Base-by-base conservation (phyloP, 108 stramenopile genomes). In the Skeletonema potamos region DNA sequence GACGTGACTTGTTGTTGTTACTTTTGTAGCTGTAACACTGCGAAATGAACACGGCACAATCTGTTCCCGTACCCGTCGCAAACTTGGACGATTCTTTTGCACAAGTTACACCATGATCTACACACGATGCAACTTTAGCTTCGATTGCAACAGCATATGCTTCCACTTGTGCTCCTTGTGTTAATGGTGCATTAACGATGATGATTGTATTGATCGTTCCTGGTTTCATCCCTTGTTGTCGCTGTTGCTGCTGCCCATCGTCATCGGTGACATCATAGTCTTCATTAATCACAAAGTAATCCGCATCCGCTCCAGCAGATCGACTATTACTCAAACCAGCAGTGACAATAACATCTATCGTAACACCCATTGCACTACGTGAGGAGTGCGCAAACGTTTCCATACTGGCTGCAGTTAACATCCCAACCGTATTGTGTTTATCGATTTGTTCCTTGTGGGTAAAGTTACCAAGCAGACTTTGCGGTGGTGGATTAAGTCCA, bases 161-260 rank as follows among this genome's bases (percentile, higher is more conserved):
- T 60, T 85, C 84, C 8, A 85, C 44, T 65, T 65, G 33, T 0
- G 84, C 84, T 3, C 58, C 30, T 37, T 58, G 44, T 17, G 70
- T 46, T 9, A 77, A 27, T 15, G 68, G 67, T 15, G 77, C 66
- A 22, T 79, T 71, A 27, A 76, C 51, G 6, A 85, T 32, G 1
- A 85, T 57, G 36, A 85, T 65, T 28, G 84, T 82, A 32, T 85
- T 85, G 65, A 85, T 85, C 8, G 84, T 85, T 11, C 84, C 81
- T 44, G 39, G n/a, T 20, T 39, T 29, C 46, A 64, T 22, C 29
- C n/a, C n/a, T n/a, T n/a, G n/a, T n/a, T n/a, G n/a, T n/a, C n/a
- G n/a, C n/a, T 58, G 27, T 44, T 32, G 41, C 12, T 39, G 44
- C 33, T 27, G 8, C 6, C 26, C 7, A 18, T 55, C 34, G 17